Conservation (phyloP, 2,329 filamentous ascomycete species). For the Arthrobotrys megalospora region DNA sequence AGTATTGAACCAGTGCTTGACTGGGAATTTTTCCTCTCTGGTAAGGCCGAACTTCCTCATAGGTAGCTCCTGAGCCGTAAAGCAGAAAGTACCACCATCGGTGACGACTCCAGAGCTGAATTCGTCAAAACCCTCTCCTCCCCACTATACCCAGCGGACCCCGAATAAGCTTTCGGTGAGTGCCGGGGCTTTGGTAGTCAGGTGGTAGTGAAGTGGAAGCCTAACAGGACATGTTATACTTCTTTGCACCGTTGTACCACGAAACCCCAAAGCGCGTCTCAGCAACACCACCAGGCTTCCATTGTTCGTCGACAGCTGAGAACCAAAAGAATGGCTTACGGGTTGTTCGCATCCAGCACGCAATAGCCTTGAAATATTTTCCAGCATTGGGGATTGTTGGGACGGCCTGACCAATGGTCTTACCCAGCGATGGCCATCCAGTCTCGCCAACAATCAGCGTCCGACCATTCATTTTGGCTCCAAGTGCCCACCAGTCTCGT, state of each 20-base stretch:
- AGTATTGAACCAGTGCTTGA: constrained; percentile 17
- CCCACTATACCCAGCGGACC: not conserved
- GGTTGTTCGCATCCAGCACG: constrained; percentile 69
- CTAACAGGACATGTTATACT: constrained; percentile 52
- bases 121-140: not conserved
- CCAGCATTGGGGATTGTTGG: constrained; percentile 74
- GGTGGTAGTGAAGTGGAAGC: constrained; percentile 1
- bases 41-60: constrained; percentile 18
- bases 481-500: constrained; percentile 48
- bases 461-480: constrained; percentile 67
- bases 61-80: constrained; percentile 17
- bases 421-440: constrained; percentile 75
- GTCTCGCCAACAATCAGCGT: constrained; percentile 77
- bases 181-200: not conserved
- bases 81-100: constrained; percentile 24
- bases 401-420: constrained; percentile 72
- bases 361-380: constrained; percentile 76
- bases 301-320: constrained; percentile 59
- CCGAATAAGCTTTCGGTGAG: not conserved
- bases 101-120: constrained; percentile 11
- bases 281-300: constrained; percentile 45
- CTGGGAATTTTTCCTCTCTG: constrained; percentile 1
- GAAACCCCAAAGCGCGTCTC: constrained; percentile 53
- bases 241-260: constrained; percentile 32
- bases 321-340: constrained; percentile 64